Conservation (phyloP, 306 rosid species). For the Vigna unguiculata region DNA sequence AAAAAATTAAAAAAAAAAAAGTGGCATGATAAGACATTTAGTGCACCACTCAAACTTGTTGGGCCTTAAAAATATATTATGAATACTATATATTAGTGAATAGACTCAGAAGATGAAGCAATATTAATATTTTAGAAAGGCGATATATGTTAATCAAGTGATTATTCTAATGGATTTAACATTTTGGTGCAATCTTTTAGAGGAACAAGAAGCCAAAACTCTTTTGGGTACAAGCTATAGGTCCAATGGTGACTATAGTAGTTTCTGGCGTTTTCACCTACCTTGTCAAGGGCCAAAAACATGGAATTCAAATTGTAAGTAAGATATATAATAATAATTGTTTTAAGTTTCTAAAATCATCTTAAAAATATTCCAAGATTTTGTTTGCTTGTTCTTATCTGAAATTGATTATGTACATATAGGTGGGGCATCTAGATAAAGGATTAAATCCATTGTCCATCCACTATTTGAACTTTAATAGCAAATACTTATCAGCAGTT, state of each 20-base stretch:
- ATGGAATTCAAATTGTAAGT: constrained; percentile 80
- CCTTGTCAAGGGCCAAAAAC: constrained; percentile 57
- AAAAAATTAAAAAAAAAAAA: constrained; percentile 13
- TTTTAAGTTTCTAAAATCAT: not conserved
- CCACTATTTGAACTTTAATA: constrained; percentile 57
- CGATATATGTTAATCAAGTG: not conserved
- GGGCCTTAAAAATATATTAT: not conserved
- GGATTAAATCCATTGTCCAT: constrained; percentile 81
- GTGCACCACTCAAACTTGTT: constrained; percentile 42
- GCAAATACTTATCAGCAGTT: constrained; percentile 55
- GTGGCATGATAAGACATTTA: constrained; percentile 6
- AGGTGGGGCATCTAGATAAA: constrained; percentile 85
- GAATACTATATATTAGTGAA: too few relatives aligned
- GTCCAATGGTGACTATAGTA: constrained; percentile 69
- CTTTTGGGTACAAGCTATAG: constrained; percentile 86
- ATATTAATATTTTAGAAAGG: not conserved
- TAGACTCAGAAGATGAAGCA: not conserved
- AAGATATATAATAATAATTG: not conserved
- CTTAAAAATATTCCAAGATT: not conserved
- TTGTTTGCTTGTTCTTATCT: not conserved
- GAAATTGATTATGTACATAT: not conserved
- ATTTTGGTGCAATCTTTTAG: constrained; percentile 51
- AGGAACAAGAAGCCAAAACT: constrained; percentile 64
- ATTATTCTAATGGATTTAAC: constrained; percentile 3
- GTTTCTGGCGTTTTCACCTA: constrained; percentile 63